Conservation (phyloP, 2,329 filamentous ascomycete species). For the Colletotrichum cordylinicola region DNA sequence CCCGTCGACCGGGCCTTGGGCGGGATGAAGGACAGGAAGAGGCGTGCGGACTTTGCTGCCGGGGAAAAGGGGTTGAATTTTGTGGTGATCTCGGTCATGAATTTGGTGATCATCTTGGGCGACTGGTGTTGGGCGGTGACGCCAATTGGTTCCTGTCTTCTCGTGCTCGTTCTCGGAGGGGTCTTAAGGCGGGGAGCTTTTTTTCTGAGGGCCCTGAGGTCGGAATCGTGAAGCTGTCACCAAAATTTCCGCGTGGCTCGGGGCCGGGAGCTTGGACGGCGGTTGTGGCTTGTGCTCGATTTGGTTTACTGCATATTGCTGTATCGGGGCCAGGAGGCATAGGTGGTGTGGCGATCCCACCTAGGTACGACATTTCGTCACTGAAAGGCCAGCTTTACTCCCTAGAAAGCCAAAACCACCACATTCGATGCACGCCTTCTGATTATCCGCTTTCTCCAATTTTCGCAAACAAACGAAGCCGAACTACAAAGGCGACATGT, state of each 20-base stretch:
- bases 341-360: background rate
- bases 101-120: constrained; percentile 78
- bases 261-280: constrained; percentile 16
- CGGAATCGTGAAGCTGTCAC: constrained; percentile 1
- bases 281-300: background rate
- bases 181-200: background rate
- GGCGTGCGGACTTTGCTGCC: constrained; percentile 79
- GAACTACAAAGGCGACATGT: constrained; percentile 40
- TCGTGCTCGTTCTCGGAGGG: background rate
- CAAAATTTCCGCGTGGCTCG: constrained; percentile 21
- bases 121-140: background rate
- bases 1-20: constrained; percentile 74
- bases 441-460: background rate
- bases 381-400: constrained; percentile 24
- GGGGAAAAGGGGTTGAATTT: constrained; percentile 92
- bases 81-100: constrained; percentile 83
- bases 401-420: background rate
- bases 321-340: background rate
- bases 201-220: background rate
- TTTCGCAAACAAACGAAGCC: background rate
- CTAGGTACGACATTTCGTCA: constrained; percentile 24
- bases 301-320: background rate
- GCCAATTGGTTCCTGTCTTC: background rate
- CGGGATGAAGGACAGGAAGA: constrained; percentile 87
- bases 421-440: background rate